Percentiles rank a stretch among this genome's conserved stretches.
Conservation (phyloP, 768 basidiomycete species). For the Boletus subparvulus region DNA sequence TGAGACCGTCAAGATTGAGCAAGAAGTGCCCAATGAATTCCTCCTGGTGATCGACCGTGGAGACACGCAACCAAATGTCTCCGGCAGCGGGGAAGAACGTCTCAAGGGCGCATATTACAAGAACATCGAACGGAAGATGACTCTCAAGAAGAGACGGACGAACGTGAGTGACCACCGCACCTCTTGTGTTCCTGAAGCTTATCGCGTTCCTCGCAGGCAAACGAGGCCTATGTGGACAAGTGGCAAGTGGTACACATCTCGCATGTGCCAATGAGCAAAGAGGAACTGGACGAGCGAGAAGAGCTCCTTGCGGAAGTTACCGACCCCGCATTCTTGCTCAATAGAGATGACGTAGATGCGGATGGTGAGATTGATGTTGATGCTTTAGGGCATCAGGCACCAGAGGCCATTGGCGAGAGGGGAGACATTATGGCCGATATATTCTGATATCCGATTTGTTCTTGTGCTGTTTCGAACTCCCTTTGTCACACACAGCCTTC, state of each 20-base stretch:
- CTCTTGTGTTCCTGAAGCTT: neutral
- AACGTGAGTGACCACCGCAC: conserved; percentile 51
- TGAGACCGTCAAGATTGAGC: conserved; percentile 83
- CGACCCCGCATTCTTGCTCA: conserved; percentile 60
- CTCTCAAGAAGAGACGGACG: conserved; percentile 78
- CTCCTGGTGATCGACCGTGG: conserved; percentile 72
- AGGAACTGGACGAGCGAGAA: conserved; percentile 76
- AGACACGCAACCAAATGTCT: conserved; percentile 36
- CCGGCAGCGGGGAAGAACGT: conserved; percentile 40
- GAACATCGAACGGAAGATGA: conserved; percentile 86
- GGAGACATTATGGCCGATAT: conserved; percentile 35
- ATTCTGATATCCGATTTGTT: conserved; percentile 21
- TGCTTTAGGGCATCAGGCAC: conserved; percentile 61
- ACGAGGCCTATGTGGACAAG: conserved; percentile 75
- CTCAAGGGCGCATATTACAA: conserved; percentile 83
- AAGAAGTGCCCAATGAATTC: conserved; percentile 84
- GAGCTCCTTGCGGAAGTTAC: conserved; percentile 75
- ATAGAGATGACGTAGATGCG: conserved; percentile 50
- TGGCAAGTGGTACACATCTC: conserved; percentile 79
- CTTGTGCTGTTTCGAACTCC: conserved; percentile 1
- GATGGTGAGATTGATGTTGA: conserved; percentile 56
- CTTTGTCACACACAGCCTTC: neutral
- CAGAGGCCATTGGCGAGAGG: conserved; percentile 47
- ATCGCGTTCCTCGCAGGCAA: conserved; percentile 41
- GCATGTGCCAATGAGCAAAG: conserved; percentile 67